Evolutionary conservation across 1,284 basidiomycete species (phyloP).

Genomic region (Paramarasmius palmivorus): DNA sequence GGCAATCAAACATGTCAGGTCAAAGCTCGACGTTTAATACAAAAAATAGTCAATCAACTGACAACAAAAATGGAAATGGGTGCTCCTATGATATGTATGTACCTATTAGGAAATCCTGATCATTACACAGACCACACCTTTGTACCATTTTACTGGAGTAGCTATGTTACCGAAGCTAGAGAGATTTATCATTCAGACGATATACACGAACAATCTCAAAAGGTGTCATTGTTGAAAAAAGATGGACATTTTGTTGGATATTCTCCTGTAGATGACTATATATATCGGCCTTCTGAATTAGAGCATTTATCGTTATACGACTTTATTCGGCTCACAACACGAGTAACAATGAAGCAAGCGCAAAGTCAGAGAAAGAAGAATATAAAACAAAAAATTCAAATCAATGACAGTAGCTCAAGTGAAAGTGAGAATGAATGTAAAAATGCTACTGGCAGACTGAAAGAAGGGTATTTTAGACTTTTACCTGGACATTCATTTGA

Average conservation of each 20-base stretch:
- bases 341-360: background rate
- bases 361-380: background rate
- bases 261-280: slow-evolving; percentile 1
- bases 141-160: background rate
- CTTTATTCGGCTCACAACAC: background rate
- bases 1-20: background rate
- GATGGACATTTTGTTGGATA: background rate
- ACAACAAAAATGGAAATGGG: too few relatives aligned
- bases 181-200: background rate
- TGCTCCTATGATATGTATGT: too few relatives aligned
- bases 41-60: background rate
- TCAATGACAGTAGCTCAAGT: too few relatives aligned
- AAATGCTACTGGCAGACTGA: background rate
- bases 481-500: background rate
- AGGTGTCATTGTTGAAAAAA: background rate
- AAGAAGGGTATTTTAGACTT: background rate
- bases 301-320: background rate
- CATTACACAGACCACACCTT: background rate
- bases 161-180: background rate
- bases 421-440: too few relatives aligned
- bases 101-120: too few relatives aligned
- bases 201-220: background rate
- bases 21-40: background rate
- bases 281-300: background rate
- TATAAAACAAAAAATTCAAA: background rate